Conservation (phyloP, 768 basidiomycete genomes). For the Trametes meyenii region DNA sequence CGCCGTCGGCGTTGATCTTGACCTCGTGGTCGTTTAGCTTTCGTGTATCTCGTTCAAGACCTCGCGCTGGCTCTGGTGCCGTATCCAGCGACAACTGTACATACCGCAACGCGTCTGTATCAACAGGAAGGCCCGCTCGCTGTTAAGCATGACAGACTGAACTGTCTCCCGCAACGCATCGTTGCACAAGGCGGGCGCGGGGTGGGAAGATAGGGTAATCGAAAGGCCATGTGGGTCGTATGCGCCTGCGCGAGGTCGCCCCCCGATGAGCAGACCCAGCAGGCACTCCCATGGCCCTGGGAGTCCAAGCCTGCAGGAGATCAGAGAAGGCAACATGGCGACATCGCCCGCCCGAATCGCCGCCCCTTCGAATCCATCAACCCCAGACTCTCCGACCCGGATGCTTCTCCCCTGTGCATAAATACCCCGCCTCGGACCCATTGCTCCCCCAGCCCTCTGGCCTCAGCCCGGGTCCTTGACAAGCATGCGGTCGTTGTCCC, state of each 20-base stretch:
- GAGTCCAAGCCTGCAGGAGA: background rate
- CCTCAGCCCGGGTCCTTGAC: conserved; percentile 13
- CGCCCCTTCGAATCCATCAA: conserved; percentile 10
- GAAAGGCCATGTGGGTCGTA: background rate
- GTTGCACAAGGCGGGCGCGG: background rate
- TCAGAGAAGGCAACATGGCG: conserved; percentile 14
- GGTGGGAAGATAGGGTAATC: conserved; percentile 7
- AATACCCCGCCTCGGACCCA: background rate
- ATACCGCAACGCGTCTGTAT: background rate
- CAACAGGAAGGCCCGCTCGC: background rate
- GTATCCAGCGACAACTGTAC: no score
- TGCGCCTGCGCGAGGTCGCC: background rate
- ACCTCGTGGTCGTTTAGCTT: background rate
- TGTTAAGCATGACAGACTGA: background rate
- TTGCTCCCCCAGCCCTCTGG: conserved; percentile 11
- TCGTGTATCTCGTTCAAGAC: background rate
- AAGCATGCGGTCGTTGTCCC: conserved; percentile 22
- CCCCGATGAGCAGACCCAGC: background rate
- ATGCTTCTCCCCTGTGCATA: background rate
- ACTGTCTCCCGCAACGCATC: background rate
- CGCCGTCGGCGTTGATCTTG: background rate
- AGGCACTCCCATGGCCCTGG: conserved; percentile 11
- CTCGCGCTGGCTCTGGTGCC: no score
- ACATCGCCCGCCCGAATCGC: conserved; percentile 7
- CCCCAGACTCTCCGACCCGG: conserved; percentile 1